phyloP scores from a whole-genome alignment of 352 stramenopile species.

The Nothophytophthora sp. region DNA sequence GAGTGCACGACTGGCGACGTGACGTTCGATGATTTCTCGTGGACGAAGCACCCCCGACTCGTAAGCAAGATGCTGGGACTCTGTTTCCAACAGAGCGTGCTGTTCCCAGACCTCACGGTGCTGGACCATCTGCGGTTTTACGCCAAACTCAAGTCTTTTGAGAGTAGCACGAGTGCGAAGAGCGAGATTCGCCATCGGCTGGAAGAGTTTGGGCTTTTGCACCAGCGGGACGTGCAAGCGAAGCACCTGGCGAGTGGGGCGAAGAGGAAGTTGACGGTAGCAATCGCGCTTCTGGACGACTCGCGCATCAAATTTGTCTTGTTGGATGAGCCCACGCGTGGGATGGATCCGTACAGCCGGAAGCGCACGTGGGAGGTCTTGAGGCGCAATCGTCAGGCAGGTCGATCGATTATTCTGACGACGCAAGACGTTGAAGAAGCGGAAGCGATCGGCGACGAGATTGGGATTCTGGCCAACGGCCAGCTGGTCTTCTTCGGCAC shows the following conservation, averaged over 20 bases:
- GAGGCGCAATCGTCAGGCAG: conserved; percentile 43
- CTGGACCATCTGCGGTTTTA: conserved; percentile 74
- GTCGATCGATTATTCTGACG: conserved; percentile 82
- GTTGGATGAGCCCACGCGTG: conserved; percentile 90
- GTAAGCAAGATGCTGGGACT: conserved; percentile 43
- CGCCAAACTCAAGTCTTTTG: conserved; percentile 51
- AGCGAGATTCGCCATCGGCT: conserved; percentile 37
- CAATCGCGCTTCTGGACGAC: conserved; percentile 85
- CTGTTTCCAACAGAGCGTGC: conserved; percentile 82
- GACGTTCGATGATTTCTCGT: conserved; percentile 51
- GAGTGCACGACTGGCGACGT: conserved; percentile 45
- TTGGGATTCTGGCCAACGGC: conserved; percentile 83
- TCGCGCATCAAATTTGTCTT: conserved; percentile 66
- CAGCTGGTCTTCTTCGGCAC: conserved; percentile 50
- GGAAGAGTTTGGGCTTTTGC: conserved; percentile 51
- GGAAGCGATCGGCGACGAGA: conserved; percentile 79
- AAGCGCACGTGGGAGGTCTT: conserved; percentile 91
- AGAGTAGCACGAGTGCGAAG: conserved; percentile 31
- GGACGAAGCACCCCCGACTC: conserved; percentile 49
- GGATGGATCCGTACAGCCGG: conserved; percentile 94
- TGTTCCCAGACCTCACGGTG: conserved; percentile 79
- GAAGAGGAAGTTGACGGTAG: conserved; percentile 90
- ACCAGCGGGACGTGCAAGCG: conserved; percentile 48
- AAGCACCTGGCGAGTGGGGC: conserved; percentile 81
- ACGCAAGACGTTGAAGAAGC: conserved; percentile 97